A percentile compares a stretch with the other conserved stretches of the same genome.
Conservation (phyloP, 2,329 filamentous ascomycete species). For the Basipetospora chlamydospora region DNA sequence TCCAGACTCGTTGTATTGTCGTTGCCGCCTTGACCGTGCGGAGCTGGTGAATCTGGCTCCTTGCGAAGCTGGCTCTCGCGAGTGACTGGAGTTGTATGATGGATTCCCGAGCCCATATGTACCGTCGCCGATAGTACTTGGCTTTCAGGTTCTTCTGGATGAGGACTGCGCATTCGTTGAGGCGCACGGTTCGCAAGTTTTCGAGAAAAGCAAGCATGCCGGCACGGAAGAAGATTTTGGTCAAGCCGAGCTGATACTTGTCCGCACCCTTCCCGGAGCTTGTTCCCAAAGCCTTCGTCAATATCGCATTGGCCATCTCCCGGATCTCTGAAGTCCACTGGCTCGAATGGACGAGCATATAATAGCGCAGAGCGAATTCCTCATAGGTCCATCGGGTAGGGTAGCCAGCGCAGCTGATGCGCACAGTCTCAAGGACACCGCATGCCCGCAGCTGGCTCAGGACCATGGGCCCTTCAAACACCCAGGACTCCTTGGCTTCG, state of each 20-base stretch:
- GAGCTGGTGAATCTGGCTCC: constrained; percentile 64
- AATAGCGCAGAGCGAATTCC: constrained; percentile 93
- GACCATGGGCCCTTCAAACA: constrained; percentile 98
- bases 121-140: constrained; percentile 88
- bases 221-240: constrained; percentile 98
- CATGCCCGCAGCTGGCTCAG: constrained; percentile 92
- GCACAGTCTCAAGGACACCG: constrained; percentile 95
- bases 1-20: constrained; percentile 90
- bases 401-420: constrained; percentile 94
- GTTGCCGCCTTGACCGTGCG: constrained; percentile 77
- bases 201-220: constrained; percentile 98
- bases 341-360: constrained; percentile 85
- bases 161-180: constrained; percentile 91
- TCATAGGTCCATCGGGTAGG: constrained; percentile 98
- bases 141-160: constrained; percentile 96
- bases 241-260: constrained; percentile 94
- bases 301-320: constrained; percentile 83
- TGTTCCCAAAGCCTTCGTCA: constrained; percentile 74
- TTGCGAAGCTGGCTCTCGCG: constrained; percentile 62
- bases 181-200: constrained; percentile 74
- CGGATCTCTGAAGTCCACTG: constrained; percentile 91
- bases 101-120: constrained; percentile 70
- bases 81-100: constrained; percentile 70
- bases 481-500: constrained; percentile 91
- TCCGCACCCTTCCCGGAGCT: constrained; percentile 61